Percentiles rank a stretch among this genome's conserved stretches.
Conservation (phyloP, 768 basidiomycete genomes). For the Mycena chlorophos region DNA sequence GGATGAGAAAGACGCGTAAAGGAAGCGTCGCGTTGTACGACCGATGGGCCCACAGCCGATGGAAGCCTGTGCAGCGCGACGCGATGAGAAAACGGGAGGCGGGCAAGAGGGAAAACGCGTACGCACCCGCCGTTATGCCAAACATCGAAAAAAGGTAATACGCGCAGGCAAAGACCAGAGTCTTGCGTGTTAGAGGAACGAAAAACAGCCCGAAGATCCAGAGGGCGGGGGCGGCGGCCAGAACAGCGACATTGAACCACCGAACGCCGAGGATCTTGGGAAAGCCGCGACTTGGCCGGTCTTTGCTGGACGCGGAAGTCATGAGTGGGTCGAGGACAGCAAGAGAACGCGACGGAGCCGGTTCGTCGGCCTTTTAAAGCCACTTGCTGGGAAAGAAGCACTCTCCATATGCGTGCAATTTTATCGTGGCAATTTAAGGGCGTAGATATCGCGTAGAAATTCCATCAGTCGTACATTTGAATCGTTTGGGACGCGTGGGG, state of each 20-base stretch:
- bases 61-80: constrained; percentile 56
- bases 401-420: constrained; percentile 5
- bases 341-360: neutral
- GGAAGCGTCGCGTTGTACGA: constrained; percentile 76
- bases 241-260: constrained; percentile 76
- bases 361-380: constrained; percentile 17
- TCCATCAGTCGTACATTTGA: neutral
- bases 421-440: constrained; percentile 15
- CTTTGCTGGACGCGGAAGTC: neutral
- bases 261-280: constrained; percentile 57
- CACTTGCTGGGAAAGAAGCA: constrained; percentile 16
- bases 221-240: constrained; percentile 70
- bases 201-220: constrained; percentile 66
- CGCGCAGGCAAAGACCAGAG: constrained; percentile 56
- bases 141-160: constrained; percentile 91
- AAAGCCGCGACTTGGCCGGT: constrained; percentile 25
- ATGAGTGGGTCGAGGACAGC: neutral
- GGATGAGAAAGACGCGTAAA: constrained; percentile 68
- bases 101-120: constrained; percentile 5
- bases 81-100: neutral
- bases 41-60: constrained; percentile 84
- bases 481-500: too few relatives aligned
- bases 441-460: too few relatives aligned
- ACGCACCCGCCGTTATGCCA: constrained; percentile 56
- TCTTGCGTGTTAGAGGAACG: constrained; percentile 49